phyloP scores from a whole-genome alignment of 768 basidiomycete genomes.

The Collybia sordida region DNA sequence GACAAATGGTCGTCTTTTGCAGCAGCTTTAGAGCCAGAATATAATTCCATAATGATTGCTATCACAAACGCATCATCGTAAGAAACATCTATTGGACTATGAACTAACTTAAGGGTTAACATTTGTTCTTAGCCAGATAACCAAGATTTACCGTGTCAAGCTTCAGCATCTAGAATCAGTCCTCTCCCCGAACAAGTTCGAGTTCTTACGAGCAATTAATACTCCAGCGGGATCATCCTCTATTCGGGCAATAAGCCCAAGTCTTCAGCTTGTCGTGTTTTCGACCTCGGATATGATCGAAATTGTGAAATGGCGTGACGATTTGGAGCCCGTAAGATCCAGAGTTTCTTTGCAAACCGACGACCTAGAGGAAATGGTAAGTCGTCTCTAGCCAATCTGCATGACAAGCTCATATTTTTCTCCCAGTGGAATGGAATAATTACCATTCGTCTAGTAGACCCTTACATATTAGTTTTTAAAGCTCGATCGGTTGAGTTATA shows the following conservation, averaged over 20 bases:
- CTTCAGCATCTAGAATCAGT: background rate
- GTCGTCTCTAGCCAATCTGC: slow-evolving; percentile 5
- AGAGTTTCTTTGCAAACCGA: slow-evolving; percentile 14
- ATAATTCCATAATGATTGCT: background rate
- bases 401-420: background rate
- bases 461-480: slow-evolving; percentile 52
- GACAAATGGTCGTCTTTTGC: slow-evolving; percentile 21
- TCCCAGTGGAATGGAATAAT: slow-evolving; percentile 41
- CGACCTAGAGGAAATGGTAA: slow-evolving; percentile 34
- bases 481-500: slow-evolving; percentile 51
- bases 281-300: slow-evolving; percentile 28
- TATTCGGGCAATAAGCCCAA: slow-evolving; percentile 31
- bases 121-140: background rate
- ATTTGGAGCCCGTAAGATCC: slow-evolving; percentile 14
- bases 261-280: slow-evolving; percentile 28
- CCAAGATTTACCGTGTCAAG: slow-evolving; percentile 17
- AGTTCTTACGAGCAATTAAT: slow-evolving; percentile 16
- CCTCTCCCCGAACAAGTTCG: slow-evolving; percentile 10
- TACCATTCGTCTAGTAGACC: slow-evolving; percentile 43
- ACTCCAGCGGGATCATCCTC: slow-evolving; percentile 24
- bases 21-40: slow-evolving; percentile 15
- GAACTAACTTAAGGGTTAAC: no score
- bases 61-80: slow-evolving; percentile 18
- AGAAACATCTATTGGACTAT: no score
- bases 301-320: slow-evolving; percentile 35